Evolutionary conservation across 805 yeast species (phyloP).

Genomic region (Groenewaldozyma salmanticensis): DNA sequence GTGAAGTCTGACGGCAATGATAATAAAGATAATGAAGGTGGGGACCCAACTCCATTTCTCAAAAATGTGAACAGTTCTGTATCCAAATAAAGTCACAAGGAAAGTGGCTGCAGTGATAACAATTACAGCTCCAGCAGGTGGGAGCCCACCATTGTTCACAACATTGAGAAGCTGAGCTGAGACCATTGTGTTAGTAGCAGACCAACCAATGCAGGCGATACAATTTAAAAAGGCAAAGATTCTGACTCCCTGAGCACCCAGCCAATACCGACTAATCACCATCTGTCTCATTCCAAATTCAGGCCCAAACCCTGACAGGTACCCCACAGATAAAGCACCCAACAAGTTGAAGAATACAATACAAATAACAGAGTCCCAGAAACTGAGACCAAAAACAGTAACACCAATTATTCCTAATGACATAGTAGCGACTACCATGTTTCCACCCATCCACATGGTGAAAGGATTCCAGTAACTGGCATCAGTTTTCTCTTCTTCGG

Average conservation of each 20-base stretch:
- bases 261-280: slow-evolving; percentile 66
- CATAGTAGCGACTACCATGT: slow-evolving; percentile 75
- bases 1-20: slow-evolving; percentile 67
- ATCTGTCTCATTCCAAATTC: slow-evolving; percentile 82
- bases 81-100: slow-evolving; percentile 73
- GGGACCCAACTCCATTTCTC: slow-evolving; percentile 90
- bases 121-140: slow-evolving; percentile 88
- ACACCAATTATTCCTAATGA: slow-evolving; percentile 68
- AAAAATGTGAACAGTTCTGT: slow-evolving; percentile 67
- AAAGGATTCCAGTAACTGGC: slow-evolving; percentile 60
- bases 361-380: slow-evolving; percentile 59
- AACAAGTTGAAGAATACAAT: slow-evolving; percentile 65
- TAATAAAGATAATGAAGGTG: slow-evolving; percentile 58
- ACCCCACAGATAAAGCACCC: slow-evolving; percentile 75
- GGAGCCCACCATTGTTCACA: slow-evolving; percentile 56
- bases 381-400: slow-evolving; percentile 54
- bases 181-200: slow-evolving; percentile 84
- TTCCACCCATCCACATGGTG: slow-evolving; percentile 87
- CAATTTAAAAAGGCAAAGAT: slow-evolving; percentile 68
- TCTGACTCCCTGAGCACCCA: slow-evolving; percentile 68
- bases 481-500: slow-evolving; percentile 69
- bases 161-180: slow-evolving; percentile 76
- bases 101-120: slow-evolving; percentile 58
- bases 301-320: slow-evolving; percentile 74
- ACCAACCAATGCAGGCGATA: slow-evolving; percentile 91